phyloP scores from a whole-genome alignment of 2,329 filamentous ascomycete genomes.

The Ustulina deusta region DNA sequence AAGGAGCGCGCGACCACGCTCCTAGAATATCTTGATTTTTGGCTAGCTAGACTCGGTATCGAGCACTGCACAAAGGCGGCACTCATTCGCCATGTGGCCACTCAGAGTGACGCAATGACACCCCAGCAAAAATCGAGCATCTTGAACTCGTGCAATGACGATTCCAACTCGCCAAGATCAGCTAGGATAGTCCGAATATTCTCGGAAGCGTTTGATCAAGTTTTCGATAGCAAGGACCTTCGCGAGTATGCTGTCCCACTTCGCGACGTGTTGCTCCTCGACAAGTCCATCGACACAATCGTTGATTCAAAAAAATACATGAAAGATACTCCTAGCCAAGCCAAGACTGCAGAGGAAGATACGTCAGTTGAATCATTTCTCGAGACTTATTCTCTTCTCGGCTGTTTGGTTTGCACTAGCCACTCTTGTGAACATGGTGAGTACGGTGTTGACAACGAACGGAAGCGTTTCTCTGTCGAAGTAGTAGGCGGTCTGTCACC shows the following conservation, averaged over 20 bases:
- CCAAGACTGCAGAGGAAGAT: conserved; percentile 52
- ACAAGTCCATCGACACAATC: conserved; percentile 66
- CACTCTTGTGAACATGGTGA: conserved; percentile 73
- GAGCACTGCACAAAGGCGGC: conserved; percentile 65
- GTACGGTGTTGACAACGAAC: conserved; percentile 66
- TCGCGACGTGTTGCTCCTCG: conserved; percentile 64
- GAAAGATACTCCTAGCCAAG: conserved; percentile 57
- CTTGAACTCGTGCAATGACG: conserved; percentile 61
- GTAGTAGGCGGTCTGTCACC: conserved; percentile 53
- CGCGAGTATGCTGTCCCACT: conserved; percentile 59
- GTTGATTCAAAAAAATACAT: conserved; percentile 66
- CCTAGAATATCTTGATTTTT: conserved; percentile 65
- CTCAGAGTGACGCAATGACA: conserved; percentile 60
- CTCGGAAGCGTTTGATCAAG: conserved; percentile 67
- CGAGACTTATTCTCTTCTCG: conserved; percentile 67
- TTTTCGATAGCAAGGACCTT: conserved; percentile 59
- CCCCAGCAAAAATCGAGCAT: conserved; percentile 67
- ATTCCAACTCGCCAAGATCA: conserved; percentile 57
- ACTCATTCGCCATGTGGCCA: conserved; percentile 66
- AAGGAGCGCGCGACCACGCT: conserved; percentile 65
- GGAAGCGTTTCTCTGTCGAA: conserved; percentile 66
- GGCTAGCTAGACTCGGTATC: conserved; percentile 63
- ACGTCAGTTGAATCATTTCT: conserved; percentile 61
- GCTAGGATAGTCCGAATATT: conserved; percentile 62
- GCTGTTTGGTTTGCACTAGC: conserved; percentile 70